phyloP scores from a whole-genome alignment of 2,329 filamentous ascomycete species.

The Fusarium zealandicum region DNA sequence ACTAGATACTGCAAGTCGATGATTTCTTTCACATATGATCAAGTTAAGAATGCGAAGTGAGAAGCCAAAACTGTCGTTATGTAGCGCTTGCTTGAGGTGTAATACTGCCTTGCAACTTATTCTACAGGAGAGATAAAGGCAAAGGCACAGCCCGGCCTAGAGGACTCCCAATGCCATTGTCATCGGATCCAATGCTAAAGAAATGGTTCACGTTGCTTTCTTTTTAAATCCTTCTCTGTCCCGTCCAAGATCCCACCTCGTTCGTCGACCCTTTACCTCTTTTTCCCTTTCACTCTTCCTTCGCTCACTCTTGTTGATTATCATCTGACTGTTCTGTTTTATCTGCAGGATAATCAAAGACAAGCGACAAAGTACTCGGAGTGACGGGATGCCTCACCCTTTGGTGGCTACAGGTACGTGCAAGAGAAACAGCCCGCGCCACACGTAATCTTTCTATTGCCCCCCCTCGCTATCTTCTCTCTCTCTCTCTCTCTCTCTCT shows the following conservation, averaged over 20 bases:
- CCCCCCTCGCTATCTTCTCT: too few relatives aligned
- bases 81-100: too few relatives aligned
- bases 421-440: slow-evolving; percentile 2
- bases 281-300: neutral
- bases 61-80: too few relatives aligned
- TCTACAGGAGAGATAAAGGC: neutral
- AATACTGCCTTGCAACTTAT: neutral
- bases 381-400: slow-evolving; percentile 36
- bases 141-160: slow-evolving; percentile 19
- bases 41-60: too few relatives aligned
- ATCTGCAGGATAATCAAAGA: neutral
- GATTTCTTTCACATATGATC: too few relatives aligned
- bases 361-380: slow-evolving; percentile 3
- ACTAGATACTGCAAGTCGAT: too few relatives aligned
- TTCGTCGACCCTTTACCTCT: slow-evolving; percentile 1
- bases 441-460: neutral
- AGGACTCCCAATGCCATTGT: neutral
- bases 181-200: neutral
- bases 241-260: slow-evolving; percentile 11
- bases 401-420: slow-evolving; percentile 35
- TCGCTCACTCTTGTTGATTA: too few relatives aligned
- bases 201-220: slow-evolving; percentile 7
- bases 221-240: slow-evolving; percentile 20
- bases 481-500: too few relatives aligned
- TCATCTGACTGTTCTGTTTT: neutral